These are phyloP conservation scores for Calonectria pseudoturangicola DNA, from an alignment of 2,329 filamentous ascomycete genomes.

Conservation along the genomic window DNA sequence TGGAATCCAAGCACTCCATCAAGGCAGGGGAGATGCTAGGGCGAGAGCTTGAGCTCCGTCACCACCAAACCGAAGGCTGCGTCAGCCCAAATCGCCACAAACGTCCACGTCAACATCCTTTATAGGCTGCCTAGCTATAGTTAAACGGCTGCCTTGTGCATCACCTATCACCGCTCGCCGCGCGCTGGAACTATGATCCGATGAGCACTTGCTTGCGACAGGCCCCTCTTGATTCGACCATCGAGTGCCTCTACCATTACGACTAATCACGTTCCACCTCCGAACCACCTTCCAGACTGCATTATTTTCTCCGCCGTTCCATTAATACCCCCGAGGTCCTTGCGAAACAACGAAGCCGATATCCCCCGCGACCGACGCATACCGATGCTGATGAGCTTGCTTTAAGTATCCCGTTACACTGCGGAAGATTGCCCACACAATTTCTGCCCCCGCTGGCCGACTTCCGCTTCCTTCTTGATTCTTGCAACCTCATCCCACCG, in stretches of 20 bases:
- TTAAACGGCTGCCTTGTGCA: constrained; percentile 24
- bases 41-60: constrained; percentile 38
- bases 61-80: constrained; percentile 44
- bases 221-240: constrained; percentile 46
- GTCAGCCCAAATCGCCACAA: constrained; percentile 51
- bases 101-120: constrained; percentile 42
- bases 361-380: constrained; percentile 7
- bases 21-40: constrained; percentile 31
- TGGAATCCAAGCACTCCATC: constrained; percentile 11
- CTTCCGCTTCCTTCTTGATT: not conserved
- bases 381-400: constrained; percentile 6
- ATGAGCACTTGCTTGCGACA: constrained; percentile 44
- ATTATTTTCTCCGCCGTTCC: not conserved
- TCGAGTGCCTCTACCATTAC: constrained; percentile 44
- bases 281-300: constrained; percentile 7
- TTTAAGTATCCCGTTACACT: not conserved
- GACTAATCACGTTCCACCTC: constrained; percentile 25
- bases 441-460: constrained; percentile 2
- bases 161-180: not conserved
- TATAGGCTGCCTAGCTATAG: constrained; percentile 35
- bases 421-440: constrained; percentile 2
- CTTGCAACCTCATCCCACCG: not conserved
- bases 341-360: constrained; percentile 6
- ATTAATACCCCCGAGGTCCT: constrained; percentile 5
- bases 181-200: constrained; percentile 45